Conservation (phyloP, 768 basidiomycete species). For the Serendipita sp. region DNA sequence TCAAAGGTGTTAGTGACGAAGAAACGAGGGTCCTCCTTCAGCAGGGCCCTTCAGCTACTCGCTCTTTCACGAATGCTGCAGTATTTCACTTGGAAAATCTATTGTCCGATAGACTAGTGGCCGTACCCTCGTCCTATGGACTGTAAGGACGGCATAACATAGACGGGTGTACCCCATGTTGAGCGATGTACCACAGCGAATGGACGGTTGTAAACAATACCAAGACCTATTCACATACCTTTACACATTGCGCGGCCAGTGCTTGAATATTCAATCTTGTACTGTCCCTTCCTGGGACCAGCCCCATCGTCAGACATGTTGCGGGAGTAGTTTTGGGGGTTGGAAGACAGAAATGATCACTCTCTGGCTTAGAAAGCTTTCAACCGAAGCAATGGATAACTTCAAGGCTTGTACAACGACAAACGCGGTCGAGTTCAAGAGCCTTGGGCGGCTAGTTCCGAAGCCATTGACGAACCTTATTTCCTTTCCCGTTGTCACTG, state of each 20-base stretch:
- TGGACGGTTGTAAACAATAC: neutral
- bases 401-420: neutral
- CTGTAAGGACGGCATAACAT: neutral
- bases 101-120: no score
- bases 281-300: slow-evolving; percentile 25
- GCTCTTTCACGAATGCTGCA: no score
- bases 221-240: neutral
- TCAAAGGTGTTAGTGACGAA: slow-evolving; percentile 9
- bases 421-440: neutral
- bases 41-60: no score
- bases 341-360: neutral
- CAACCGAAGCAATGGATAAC: neutral
- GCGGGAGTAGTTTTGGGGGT: neutral
- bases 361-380: neutral
- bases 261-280: slow-evolving; percentile 2
- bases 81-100: no score
- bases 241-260: neutral
- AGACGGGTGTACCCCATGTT: neutral
- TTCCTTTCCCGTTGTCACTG: neutral
- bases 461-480: neutral
- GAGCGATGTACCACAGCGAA: neutral
- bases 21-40: no score
- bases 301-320: slow-evolving; percentile 24
- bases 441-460: neutral
- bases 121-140: neutral